phyloP scores from a whole-genome alignment of 257 asterid species.

The Penstemon barbatus region DNA sequence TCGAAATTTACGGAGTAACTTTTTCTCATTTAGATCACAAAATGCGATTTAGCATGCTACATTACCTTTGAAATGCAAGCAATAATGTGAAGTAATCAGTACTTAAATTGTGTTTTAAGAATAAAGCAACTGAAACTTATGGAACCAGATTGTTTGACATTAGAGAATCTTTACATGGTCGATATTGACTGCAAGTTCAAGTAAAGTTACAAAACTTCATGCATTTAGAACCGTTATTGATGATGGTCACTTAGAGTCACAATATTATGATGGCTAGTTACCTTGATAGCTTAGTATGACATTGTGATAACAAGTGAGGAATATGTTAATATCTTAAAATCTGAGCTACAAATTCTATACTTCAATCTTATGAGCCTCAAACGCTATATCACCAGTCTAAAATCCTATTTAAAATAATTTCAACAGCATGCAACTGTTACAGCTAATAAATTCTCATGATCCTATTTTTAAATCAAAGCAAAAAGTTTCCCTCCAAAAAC shows the following conservation, averaged over 20 bases:
- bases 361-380: neutral
- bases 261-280: neutral
- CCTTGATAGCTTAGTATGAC: neutral
- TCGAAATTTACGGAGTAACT: neutral
- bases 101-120: neutral
- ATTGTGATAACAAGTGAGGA: neutral
- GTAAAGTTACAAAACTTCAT: neutral
- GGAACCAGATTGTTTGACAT: neutral
- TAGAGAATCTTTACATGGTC: neutral
- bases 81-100: neutral
- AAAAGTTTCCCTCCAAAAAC: neutral
- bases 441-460: neutral
- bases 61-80: slow-evolving; percentile 8
- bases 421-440: neutral
- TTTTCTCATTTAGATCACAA: neutral
- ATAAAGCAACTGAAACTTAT: slow-evolving; percentile 13
- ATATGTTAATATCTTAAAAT: neutral
- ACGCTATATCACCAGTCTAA: neutral
- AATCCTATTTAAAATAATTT: neutral
- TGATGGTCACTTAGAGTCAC: neutral
- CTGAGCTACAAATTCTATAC: neutral
- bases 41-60: slow-evolving; percentile 2
- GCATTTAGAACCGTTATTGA: neutral
- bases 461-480: neutral
- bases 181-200: neutral